Percentiles rank a stretch among this genome's conserved stretches.
Conservation (phyloP, 352 stramenopile species). For the Achlya hypogyna region DNA sequence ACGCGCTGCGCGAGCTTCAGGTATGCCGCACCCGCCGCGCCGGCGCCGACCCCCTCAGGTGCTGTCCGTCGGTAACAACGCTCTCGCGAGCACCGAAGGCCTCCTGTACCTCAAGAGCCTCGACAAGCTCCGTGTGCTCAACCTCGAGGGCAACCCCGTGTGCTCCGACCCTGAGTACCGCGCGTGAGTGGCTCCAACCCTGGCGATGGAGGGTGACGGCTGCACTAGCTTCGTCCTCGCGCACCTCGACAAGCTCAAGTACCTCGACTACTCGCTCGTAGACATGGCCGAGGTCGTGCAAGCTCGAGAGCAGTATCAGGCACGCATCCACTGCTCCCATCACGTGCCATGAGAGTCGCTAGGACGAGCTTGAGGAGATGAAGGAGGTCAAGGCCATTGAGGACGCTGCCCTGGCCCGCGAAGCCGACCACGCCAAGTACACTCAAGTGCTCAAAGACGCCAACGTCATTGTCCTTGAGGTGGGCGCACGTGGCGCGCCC, state of each 20-base stretch:
- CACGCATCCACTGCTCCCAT: neutral
- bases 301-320: slow-evolving; percentile 86
- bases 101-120: slow-evolving; percentile 75
- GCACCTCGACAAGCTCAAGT: slow-evolving; percentile 89
- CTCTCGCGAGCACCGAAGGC: slow-evolving; percentile 61
- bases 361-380: slow-evolving; percentile 67
- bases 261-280: slow-evolving; percentile 89
- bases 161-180: slow-evolving; percentile 88
- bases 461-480: slow-evolving; percentile 84
- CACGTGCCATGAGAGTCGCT: neutral
- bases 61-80: slow-evolving; percentile 89
- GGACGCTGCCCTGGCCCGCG: slow-evolving; percentile 58
- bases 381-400: slow-evolving; percentile 82
- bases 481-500: slow-evolving; percentile 5
- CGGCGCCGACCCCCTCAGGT: too few species aligned
- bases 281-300: slow-evolving; percentile 66
- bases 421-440: slow-evolving; percentile 72
- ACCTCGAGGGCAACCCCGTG: slow-evolving; percentile 88
- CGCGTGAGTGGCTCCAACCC: slow-evolving; percentile 27
- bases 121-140: slow-evolving; percentile 84
- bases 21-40: slow-evolving; percentile 24
- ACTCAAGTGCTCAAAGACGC: slow-evolving; percentile 69
- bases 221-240: slow-evolving; percentile 70
- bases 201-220: neutral
- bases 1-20: slow-evolving; percentile 82